phyloP scores from a whole-genome alignment of 495 filamentous ascomycete species.

The Cladorrhinum samala region DNA sequence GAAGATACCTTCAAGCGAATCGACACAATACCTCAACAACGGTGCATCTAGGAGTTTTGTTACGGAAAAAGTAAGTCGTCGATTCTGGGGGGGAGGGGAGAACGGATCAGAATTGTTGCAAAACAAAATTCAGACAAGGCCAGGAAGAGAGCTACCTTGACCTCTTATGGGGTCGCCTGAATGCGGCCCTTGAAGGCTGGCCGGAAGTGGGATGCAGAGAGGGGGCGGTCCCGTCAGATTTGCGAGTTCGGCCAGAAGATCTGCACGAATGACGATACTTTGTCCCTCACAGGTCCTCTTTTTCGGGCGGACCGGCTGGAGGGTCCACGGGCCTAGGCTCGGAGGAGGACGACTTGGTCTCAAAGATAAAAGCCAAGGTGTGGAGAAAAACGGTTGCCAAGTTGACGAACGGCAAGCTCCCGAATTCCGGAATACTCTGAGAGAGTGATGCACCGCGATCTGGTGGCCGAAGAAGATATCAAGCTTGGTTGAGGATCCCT shows the following conservation, averaged over 20 bases:
- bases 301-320: neutral
- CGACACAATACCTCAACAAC: neutral
- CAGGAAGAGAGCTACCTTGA: neutral
- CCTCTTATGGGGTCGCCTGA: neutral
- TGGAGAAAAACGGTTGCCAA: no score
- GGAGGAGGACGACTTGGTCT: no score
- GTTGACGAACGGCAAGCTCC: no score
- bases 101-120: neutral
- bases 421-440: neutral
- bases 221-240: neutral
- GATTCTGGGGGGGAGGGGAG: no score
- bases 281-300: neutral
- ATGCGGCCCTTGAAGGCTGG: neutral
- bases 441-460: no score
- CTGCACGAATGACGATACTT: constrained; percentile 7
- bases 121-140: neutral
- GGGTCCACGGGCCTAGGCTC: neutral
- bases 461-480: neutral
- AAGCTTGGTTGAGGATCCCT: neutral
- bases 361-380: no score
- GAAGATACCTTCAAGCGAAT: neutral
- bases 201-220: neutral
- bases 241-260: constrained; percentile 1
- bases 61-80: no score
- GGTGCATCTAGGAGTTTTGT: neutral